Evolutionary conservation across 768 basidiomycete species (phyloP), one percentile per base, ranked within the genome.

Genomic region (Mycena galopus): DNA sequence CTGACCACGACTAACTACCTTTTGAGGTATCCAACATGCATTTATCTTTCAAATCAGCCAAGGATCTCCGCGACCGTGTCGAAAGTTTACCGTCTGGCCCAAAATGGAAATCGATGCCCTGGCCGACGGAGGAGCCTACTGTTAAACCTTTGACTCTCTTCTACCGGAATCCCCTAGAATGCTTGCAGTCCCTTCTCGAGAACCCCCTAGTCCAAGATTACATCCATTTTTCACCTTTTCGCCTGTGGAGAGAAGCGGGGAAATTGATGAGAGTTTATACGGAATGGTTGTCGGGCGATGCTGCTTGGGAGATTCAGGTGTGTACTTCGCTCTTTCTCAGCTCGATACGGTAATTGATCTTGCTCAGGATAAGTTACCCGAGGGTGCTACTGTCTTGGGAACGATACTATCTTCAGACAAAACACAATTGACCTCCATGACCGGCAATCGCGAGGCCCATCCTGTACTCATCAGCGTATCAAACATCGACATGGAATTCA

Each of bases 401-500:
- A 73, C 78, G 0, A 75, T 84, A 11, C 65, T 78, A 2, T 79
- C 79, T 5, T 81, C 80, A 0, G 80, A 83, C n/a, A n/a, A n/a
- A n/a, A n/a, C n/a, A n/a, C n/a, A n/a, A n/a, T n/a, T n/a, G n/a
- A n/a, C n/a, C n/a, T 65, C 76, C 16, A 78, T 78, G 63, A 82
- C 80, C 17, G 81, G 82, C 21, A 76, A 77, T 32, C 77, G 78
- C 33, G 71, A 75, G 8, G 82, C 80, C 47, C 80, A 84, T 44
- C 83, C 81, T 0, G 60, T 84, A 0, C 70, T 84, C 0, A 67
- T 84, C 11, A 79, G 71, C 0, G 55, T 84, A 7, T 80, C 81
- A 8, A 84, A 85, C 66, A 78, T 85, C 0, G 67, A 75, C 35
- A 71, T 77, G 30, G 77, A 76, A 1, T 73, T 83, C 39, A 73